Conservation (phyloP, 2,329 filamentous ascomycete species). For the Penicillium sp. region DNA sequence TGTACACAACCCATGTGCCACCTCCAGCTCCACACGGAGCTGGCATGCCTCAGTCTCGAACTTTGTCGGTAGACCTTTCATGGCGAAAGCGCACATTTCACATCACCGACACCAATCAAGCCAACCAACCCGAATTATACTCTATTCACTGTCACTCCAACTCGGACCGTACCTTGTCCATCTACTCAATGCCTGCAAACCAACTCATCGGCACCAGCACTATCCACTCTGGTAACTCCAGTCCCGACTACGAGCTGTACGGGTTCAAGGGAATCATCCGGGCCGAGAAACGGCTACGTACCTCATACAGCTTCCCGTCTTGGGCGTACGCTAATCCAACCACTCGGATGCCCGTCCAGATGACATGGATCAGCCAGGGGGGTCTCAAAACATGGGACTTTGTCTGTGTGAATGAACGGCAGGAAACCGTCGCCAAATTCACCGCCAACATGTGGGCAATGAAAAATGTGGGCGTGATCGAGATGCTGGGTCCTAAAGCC, state of each 20-base stretch:
- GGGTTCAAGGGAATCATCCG: slow-evolving; percentile 15
- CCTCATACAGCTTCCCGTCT: slow-evolving; percentile 23
- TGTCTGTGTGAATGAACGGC: slow-evolving; percentile 22
- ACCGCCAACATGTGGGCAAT: slow-evolving; percentile 21
- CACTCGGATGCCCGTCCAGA: slow-evolving; percentile 12
- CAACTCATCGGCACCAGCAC: slow-evolving; percentile 19
- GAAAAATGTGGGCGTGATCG: slow-evolving; percentile 22
- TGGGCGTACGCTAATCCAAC: slow-evolving; percentile 9
- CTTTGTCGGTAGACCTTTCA: slow-evolving; percentile 21
- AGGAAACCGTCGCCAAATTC: slow-evolving; percentile 23
- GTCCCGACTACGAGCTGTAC: slow-evolving; percentile 21
- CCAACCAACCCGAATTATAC: slow-evolving; percentile 15
- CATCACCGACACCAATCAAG: slow-evolving; percentile 15
- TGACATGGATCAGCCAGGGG: slow-evolving; percentile 24
- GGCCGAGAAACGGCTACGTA: slow-evolving; percentile 21
- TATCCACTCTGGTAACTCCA: slow-evolving; percentile 19
- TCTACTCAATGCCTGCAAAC: slow-evolving; percentile 12
- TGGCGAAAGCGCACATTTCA: slow-evolving; percentile 20
- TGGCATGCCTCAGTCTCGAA: slow-evolving; percentile 5
- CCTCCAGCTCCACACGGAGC: background rate
- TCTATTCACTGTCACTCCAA: slow-evolving; percentile 10
- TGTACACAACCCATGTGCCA: no score
- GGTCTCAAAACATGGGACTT: slow-evolving; percentile 28
- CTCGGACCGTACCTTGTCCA: slow-evolving; percentile 12
- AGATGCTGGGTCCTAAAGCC: slow-evolving; percentile 19